Conservation (phyloP, 2,329 filamentous ascomycete species). For the Colletotrichum cereale region DNA sequence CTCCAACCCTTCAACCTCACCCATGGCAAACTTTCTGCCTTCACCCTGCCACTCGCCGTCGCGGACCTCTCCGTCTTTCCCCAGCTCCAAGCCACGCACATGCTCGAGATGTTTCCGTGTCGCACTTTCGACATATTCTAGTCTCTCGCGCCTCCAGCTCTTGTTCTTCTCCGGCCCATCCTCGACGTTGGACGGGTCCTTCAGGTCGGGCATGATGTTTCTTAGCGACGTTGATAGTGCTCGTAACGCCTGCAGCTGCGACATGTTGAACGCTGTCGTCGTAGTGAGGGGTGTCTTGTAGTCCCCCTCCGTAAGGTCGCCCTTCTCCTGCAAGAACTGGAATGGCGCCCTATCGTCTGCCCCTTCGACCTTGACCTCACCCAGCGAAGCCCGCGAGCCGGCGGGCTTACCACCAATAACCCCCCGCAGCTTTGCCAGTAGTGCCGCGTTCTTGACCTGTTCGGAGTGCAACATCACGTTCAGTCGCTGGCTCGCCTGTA, state of each 20-base stretch:
- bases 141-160: slow-evolving; percentile 77
- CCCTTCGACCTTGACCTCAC: slow-evolving; percentile 44
- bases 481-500: slow-evolving; percentile 84
- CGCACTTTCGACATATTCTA: slow-evolving; percentile 86
- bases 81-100: slow-evolving; percentile 75
- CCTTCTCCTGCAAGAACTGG: slow-evolving; percentile 69
- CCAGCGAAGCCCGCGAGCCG: slow-evolving; percentile 42
- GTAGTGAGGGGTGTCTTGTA: slow-evolving; percentile 72
- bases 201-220: slow-evolving; percentile 75
- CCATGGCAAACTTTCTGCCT: slow-evolving; percentile 61
- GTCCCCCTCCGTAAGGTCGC: slow-evolving; percentile 64
- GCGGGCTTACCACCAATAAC: slow-evolving; percentile 50
- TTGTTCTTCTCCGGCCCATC: slow-evolving; percentile 55
- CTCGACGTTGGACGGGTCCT: slow-evolving; percentile 36
- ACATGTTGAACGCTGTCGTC: slow-evolving; percentile 82
- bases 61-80: slow-evolving; percentile 69
- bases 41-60: slow-evolving; percentile 74
- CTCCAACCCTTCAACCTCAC: slow-evolving; percentile 71
- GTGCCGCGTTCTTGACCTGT: slow-evolving; percentile 76
- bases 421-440: slow-evolving; percentile 73
- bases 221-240: slow-evolving; percentile 71
- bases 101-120: slow-evolving; percentile 82
- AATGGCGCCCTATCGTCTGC: slow-evolving; percentile 53
- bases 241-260: slow-evolving; percentile 84
- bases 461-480: slow-evolving; percentile 78